Conservation (phyloP, 2,329 filamentous ascomycete genomes). For the Talaromyces islandicus region DNA sequence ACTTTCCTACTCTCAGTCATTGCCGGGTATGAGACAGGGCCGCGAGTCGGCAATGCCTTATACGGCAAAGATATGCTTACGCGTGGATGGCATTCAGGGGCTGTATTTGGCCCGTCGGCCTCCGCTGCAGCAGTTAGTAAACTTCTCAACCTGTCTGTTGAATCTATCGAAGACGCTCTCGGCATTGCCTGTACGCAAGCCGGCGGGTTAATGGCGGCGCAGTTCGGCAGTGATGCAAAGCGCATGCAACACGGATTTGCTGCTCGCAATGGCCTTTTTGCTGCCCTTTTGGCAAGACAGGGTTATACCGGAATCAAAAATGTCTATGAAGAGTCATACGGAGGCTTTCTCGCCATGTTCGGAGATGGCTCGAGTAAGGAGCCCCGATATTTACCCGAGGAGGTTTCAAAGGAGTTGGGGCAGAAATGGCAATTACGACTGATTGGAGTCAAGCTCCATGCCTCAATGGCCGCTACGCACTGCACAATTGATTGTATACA, state of each 20-base stretch:
- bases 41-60: slow-evolving; percentile 32
- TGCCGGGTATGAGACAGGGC: slow-evolving; percentile 37
- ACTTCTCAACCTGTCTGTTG: slow-evolving; percentile 22
- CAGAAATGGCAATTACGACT: slow-evolving; percentile 28
- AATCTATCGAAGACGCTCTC: slow-evolving; percentile 28
- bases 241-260: slow-evolving; percentile 45
- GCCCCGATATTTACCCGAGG: slow-evolving; percentile 21
- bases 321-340: slow-evolving; percentile 37
- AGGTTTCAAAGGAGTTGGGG: slow-evolving; percentile 29
- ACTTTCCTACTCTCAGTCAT: slow-evolving; percentile 31
- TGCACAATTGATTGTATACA: slow-evolving; percentile 29
- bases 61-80: slow-evolving; percentile 34
- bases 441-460: slow-evolving; percentile 35
- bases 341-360: slow-evolving; percentile 39
- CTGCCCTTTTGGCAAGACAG: slow-evolving; percentile 29
- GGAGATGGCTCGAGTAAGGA: slow-evolving; percentile 22
- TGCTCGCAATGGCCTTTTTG: slow-evolving; percentile 38
- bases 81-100: slow-evolving; percentile 34
- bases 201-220: slow-evolving; percentile 37
- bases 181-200: slow-evolving; percentile 31
- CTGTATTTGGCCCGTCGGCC: slow-evolving; percentile 34
- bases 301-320: slow-evolving; percentile 40
- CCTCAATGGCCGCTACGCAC: slow-evolving; percentile 33
- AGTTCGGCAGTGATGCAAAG: slow-evolving; percentile 40
- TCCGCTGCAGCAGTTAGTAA: slow-evolving; percentile 26